Percentiles rank a stretch among this genome's conserved stretches.
Evolutionary conservation across 805 yeast species (phyloP).

Genomic region (Saccharomycopsis capsularis): DNA sequence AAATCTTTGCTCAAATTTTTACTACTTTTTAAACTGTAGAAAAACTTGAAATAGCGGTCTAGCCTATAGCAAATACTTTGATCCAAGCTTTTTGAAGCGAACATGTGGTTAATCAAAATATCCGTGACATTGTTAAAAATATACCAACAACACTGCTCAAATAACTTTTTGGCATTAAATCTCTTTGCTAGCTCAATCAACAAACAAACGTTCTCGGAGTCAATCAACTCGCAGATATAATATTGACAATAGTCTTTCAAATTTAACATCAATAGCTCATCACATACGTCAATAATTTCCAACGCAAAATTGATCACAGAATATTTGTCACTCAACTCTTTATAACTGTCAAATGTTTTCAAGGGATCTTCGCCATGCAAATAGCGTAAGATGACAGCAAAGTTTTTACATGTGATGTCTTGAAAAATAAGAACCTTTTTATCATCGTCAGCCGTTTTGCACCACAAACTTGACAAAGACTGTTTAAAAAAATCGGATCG

Average conservation of each 20-base stretch:
- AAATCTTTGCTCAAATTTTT: not conserved
- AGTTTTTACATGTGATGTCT: slow-evolving; percentile 36
- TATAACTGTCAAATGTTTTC: slow-evolving; percentile 30
- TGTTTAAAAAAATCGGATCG: slow-evolving; percentile 62
- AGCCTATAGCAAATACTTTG: slow-evolving; percentile 26
- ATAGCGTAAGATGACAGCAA: slow-evolving; percentile 44
- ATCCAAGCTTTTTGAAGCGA: slow-evolving; percentile 31
- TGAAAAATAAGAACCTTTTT: slow-evolving; percentile 34
- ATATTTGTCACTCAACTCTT: slow-evolving; percentile 26
- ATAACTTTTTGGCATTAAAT: slow-evolving; percentile 46
- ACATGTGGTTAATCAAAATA: slow-evolving; percentile 35
- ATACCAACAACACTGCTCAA: slow-evolving; percentile 59
- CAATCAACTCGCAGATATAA: slow-evolving; percentile 47
- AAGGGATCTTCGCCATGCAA: slow-evolving; percentile 49
- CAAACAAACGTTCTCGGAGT: slow-evolving; percentile 51
- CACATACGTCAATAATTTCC: slow-evolving; percentile 53
- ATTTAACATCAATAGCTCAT: slow-evolving; percentile 53
- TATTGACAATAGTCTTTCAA: slow-evolving; percentile 58
- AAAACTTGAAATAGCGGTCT: slow-evolving; percentile 33
- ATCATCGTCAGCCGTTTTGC: slow-evolving; percentile 15
- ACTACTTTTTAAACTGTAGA: slow-evolving; percentile 24
- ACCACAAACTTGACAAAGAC: slow-evolving; percentile 53
- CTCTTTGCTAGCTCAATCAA: slow-evolving; percentile 48
- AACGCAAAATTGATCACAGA: slow-evolving; percentile 48
- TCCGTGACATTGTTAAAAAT: slow-evolving; percentile 59